Evolutionary conservation across 768 basidiomycete species (phyloP), one percentile per base, ranked within the genome.

Genomic region (Coprinellus micaceus): DNA sequence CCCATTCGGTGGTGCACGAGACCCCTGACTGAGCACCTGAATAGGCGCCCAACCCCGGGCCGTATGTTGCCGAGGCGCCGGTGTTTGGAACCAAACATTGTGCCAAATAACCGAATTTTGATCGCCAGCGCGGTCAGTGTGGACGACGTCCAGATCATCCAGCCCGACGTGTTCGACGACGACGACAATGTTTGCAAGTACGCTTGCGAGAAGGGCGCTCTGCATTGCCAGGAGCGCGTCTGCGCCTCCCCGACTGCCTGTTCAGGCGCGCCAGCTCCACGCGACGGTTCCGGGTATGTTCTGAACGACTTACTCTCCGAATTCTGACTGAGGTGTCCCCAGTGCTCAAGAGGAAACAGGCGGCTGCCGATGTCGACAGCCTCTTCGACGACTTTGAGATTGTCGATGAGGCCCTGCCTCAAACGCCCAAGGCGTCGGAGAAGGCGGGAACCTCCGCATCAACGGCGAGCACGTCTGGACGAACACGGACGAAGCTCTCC

Each of bases 341-440:
- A 37, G 49, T 54, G 71, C 69, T 67, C 13, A 65, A 68, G 52
- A 73, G 71, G 64, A 71, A 69, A 60, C 71, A 71, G 60, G 58
- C 60, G 15, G 65, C 66, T 33, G 59, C 56, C 15, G 63, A 60
- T 2, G 55, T 67, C 21, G 71, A 73, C 4, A 68, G 71, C 54
- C 63, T 74, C 7, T 73, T 74, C 49, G 50, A 59, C 0, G 70
- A 73, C 2, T 58, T 65, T 17, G 58, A 60, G 3, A 62, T 64
- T 25, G 36, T 52, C 2, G 64, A 63, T 10, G 67, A 66, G 15
- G 64, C 66, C 7, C 56, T 67, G 7, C 48, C 69, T 13, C 52
- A 54, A 26, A 33, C 53, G 26, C 56, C 61, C 28, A 43, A 48
- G 28, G 25, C 60, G 15, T 36, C 53, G 24, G 37, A 3, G 30